phyloP scores from a whole-genome alignment of 805 yeast species.

The Monosporozyma solicola region DNA sequence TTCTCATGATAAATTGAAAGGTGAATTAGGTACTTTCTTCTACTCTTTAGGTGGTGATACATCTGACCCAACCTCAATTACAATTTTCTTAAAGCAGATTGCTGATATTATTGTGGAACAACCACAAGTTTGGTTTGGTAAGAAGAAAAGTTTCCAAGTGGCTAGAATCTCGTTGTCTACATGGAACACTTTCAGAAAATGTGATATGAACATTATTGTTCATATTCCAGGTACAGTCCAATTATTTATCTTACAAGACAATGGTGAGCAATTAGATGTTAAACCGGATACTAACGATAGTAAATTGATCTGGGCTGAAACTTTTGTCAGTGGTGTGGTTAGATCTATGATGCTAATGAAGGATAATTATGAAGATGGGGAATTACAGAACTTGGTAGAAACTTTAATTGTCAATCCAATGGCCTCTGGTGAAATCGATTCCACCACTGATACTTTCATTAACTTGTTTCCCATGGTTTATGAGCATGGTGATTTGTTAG shows the following conservation, averaged over 20 bases:
- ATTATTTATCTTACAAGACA: slow-evolving; percentile 31
- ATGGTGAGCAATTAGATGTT: slow-evolving; percentile 23
- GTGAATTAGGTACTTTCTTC: slow-evolving; percentile 59
- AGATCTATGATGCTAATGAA: slow-evolving; percentile 45
- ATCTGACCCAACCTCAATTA: slow-evolving; percentile 66
- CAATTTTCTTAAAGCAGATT: slow-evolving; percentile 61
- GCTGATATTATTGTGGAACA: slow-evolving; percentile 53
- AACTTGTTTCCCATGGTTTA: slow-evolving; percentile 26
- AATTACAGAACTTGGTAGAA: slow-evolving; percentile 65
- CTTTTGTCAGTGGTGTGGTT: slow-evolving; percentile 52
- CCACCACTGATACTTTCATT: slow-evolving; percentile 25
- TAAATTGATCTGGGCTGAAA: slow-evolving; percentile 47
- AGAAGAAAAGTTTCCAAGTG: slow-evolving; percentile 58
- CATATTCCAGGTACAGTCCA: slow-evolving; percentile 70
- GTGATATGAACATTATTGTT: slow-evolving; percentile 64
- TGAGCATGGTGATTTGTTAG: slow-evolving; percentile 24
- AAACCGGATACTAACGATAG: slow-evolving; percentile 39
- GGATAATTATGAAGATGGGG: slow-evolving; percentile 53
- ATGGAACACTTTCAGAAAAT: slow-evolving; percentile 50
- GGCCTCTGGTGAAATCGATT: slow-evolving; percentile 26
- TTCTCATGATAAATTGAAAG: slow-evolving; percentile 34
- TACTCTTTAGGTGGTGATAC: slow-evolving; percentile 72
- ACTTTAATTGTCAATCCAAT: slow-evolving; percentile 79
- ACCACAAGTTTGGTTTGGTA: slow-evolving; percentile 76
- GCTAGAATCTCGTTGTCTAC: slow-evolving; percentile 62